A percentile compares a stretch with the other conserved stretches of the same genome.
Evolutionary conservation across 2,329 filamentous ascomycete species (phyloP).

Genomic region (Cordyceps sp.): DNA sequence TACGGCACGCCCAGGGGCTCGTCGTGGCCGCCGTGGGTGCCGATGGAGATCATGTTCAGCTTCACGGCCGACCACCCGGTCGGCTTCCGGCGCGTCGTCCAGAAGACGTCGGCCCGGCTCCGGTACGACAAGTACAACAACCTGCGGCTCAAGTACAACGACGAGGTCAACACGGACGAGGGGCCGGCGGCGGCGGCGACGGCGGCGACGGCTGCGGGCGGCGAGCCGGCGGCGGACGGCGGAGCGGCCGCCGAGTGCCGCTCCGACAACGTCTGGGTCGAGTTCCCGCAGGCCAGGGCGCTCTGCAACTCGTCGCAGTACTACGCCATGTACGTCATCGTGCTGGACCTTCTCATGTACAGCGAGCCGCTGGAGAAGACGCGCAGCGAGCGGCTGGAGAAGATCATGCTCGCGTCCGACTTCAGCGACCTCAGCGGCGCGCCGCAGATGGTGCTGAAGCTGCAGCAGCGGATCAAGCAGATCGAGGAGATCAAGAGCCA

Average conservation of each 20-base stretch:
- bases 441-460: constrained; percentile 76
- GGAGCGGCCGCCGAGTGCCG: constrained; percentile 43
- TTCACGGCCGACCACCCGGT: constrained; percentile 87
- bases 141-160: constrained; percentile 89
- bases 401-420: constrained; percentile 97
- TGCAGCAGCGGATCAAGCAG: constrained; percentile 85
- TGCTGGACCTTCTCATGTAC: constrained; percentile 88
- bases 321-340: constrained; percentile 96
- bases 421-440: constrained; percentile 93
- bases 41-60: constrained; percentile 96
- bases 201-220: constrained; percentile 14
- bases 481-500: constrained; percentile 92
- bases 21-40: constrained; percentile 95
- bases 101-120: constrained; percentile 87
- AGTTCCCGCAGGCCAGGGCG: constrained; percentile 87
- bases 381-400: constrained; percentile 85
- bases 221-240: constrained; percentile 8
- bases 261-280: constrained; percentile 94
- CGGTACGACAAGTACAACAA: constrained; percentile 98
- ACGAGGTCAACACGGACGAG: constrained; percentile 62
- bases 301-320: constrained; percentile 96
- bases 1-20: constrained; percentile 77
- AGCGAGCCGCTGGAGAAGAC: constrained; percentile 94
- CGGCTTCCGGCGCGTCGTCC: constrained; percentile 93
- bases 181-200: constrained; percentile 23